Base-by-base conservation (phyloP, 768 basidiomycete species). In the Chalciporus sphaerocephalus region DNA sequence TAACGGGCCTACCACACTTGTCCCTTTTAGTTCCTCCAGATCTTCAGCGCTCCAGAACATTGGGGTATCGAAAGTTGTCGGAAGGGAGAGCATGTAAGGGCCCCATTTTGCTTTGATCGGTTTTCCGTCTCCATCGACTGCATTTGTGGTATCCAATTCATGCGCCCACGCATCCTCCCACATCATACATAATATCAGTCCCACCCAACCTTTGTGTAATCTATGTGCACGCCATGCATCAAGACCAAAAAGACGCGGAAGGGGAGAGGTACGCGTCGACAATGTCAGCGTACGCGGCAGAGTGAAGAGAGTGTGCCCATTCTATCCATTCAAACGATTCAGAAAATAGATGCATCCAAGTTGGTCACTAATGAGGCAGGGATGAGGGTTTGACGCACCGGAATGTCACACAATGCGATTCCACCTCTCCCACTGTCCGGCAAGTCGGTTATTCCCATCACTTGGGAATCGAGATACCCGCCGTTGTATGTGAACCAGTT, bases 111-210 rank as follows among this genome's bases (percentile, higher is more conserved):
- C 22, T 9, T 25, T 40, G 24, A 21, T 12, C n/a, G 16, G 16
- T 21, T 21, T 30, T 4, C 34, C 27, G 23, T 22, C 15, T 2
- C 25, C 40, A 9, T 28, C 21, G 5, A 62, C 57, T 13, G 15
- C 11, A 20, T 41, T 38, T 28, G 25, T 16, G 11, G 10, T 8
- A 34, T 92, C 92, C 90, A 43, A 69, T 80, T 38, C 89, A 3
- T 68, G 46, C 1, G 82, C 81, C 51, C 74, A 74, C 4, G 82
- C 77, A 43, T 78, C 79, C 65, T 99, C 96, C 88, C 90, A 96
- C 87, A 98, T 91, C 83, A 99, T 86, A 52, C 85, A 89, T 30
- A 98, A 71, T 47, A 99, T 97, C 36, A 97, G 68, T 3, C 87
- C 86, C 1, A 77, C 71, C 96, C 96, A 99, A 7, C 92, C 84